A percentile compares a stretch with the other conserved stretches of the same genome.
Evolutionary conservation across 2,329 filamentous ascomycete species (phyloP).

Genomic region (Fusarium sp.): DNA sequence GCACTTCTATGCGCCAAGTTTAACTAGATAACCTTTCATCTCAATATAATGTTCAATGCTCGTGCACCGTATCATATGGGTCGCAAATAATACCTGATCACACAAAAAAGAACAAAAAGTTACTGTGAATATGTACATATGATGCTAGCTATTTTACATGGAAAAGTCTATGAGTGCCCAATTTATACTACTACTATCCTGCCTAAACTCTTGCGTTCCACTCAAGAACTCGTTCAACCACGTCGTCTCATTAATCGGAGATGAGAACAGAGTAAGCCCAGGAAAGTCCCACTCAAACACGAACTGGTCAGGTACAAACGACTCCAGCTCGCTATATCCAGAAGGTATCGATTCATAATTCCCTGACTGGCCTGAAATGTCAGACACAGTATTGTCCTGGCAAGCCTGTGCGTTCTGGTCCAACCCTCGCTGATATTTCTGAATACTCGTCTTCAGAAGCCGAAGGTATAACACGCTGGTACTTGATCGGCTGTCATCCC

Average conservation of each 20-base stretch:
- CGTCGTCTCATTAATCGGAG: conserved; percentile 7
- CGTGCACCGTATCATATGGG: no score
- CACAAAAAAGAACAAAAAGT: not conserved
- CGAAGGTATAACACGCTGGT: conserved; percentile 16
- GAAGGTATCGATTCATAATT: not conserved
- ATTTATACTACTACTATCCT: conserved; percentile 19
- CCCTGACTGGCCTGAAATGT: not conserved
- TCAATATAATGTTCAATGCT: no score
- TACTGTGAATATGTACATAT: accelerated
- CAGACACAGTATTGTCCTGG: accelerated
- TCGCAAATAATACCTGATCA: no score
- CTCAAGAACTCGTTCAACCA: conserved; percentile 20
- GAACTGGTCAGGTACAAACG: conserved; percentile 22
- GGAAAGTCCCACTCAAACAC: conserved; percentile 33
- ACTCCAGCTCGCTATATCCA: conserved; percentile 12
- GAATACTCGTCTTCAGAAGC: conserved; percentile 16
- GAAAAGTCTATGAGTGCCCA: conserved; percentile 28
- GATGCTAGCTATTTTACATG: not conserved
- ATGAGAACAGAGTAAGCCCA: conserved; percentile 12
- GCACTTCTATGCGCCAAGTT: no score
- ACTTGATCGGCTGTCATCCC: conserved; percentile 15
- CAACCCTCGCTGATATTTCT: conserved; percentile 21
- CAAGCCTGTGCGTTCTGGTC: not conserved
- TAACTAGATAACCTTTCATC: no score
- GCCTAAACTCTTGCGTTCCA: conserved; percentile 16